These are phyloP conservation scores for Coemansia sp. DNA, from an alignment of 192 early-diverging fungal genomes.

Conservation along the genomic window DNA sequence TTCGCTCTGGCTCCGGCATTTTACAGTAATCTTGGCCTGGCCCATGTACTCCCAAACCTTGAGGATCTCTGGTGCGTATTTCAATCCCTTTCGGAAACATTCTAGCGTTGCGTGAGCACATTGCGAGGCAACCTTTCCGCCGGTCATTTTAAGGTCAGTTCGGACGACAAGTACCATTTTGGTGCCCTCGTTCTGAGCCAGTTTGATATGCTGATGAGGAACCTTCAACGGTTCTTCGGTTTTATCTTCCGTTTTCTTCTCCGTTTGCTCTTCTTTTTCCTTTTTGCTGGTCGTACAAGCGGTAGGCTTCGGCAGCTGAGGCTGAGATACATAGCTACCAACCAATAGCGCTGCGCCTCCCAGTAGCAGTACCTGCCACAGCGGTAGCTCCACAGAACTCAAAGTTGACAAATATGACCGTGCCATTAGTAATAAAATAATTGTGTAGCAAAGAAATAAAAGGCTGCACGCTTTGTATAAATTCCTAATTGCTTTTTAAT, in stretches of 20 bases:
- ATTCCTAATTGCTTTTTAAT: no score
- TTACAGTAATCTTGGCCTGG: constrained; percentile 80
- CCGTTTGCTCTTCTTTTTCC: background rate
- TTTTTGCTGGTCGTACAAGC: background rate
- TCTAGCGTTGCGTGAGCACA: constrained; percentile 85
- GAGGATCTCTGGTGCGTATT: constrained; percentile 42
- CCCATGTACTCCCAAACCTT: constrained; percentile 69
- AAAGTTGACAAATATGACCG: constrained; percentile 3
- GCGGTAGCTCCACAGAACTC: constrained; percentile 15
- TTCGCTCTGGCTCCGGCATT: constrained; percentile 64
- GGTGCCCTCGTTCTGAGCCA: constrained; percentile 7
- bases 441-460: no score
- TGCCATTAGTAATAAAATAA: background rate
- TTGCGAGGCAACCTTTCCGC: constrained; percentile 88
- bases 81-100: constrained; percentile 59
- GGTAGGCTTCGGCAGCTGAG: background rate
- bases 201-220: background rate
- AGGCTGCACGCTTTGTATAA: no score
- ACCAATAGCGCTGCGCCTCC: constrained; percentile 16
- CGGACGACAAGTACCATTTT: constrained; percentile 72
- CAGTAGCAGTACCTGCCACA: constrained; percentile 40
- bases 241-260: background rate
- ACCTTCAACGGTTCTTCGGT: background rate
- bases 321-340: constrained; percentile 10
- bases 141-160: constrained; percentile 80